Evolutionary conservation across 306 rosid genomes (phyloP).

Genomic region (Prunus armeniaca): DNA sequence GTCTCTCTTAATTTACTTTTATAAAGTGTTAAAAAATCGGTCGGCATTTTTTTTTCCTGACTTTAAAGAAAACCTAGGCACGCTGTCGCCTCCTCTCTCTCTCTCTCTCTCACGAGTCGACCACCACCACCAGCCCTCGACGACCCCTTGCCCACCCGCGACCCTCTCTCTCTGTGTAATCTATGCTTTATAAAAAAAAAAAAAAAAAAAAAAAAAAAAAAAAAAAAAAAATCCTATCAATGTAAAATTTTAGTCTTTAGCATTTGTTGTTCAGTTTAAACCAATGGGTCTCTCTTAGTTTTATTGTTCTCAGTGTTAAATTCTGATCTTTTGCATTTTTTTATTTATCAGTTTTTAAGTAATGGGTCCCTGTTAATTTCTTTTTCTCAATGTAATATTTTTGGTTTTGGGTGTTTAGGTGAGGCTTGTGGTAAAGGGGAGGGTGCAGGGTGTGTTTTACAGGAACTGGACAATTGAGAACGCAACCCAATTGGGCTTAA

Average conservation of each 20-base stretch:
- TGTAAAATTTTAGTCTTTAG: not conserved
- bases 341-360: not conserved
- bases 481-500: slow-evolving; percentile 46
- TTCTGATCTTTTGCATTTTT: not conserved
- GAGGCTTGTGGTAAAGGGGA: slow-evolving; percentile 80
- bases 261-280: not conserved
- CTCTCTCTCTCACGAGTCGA: no score
- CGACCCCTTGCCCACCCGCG: no score
- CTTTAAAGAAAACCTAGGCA: no score
- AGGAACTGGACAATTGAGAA: slow-evolving; percentile 50
- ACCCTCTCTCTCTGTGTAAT: no score
- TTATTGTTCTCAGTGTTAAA: not conserved
- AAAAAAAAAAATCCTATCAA: not conserved
- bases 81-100: no score
- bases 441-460: slow-evolving; percentile 75
- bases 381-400: not conserved
- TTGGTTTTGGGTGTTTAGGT: slow-evolving; percentile 47
- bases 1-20: not conserved
- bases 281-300: not conserved
- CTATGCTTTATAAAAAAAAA: no score
- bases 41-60: no score
- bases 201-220: no score
- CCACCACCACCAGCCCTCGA: no score
- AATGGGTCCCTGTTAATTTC: not conserved
- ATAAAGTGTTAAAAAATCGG: no score